phyloP scores from a whole-genome alignment of 371 early-diverging fungal species.

The Chytridiales sp. region DNA sequence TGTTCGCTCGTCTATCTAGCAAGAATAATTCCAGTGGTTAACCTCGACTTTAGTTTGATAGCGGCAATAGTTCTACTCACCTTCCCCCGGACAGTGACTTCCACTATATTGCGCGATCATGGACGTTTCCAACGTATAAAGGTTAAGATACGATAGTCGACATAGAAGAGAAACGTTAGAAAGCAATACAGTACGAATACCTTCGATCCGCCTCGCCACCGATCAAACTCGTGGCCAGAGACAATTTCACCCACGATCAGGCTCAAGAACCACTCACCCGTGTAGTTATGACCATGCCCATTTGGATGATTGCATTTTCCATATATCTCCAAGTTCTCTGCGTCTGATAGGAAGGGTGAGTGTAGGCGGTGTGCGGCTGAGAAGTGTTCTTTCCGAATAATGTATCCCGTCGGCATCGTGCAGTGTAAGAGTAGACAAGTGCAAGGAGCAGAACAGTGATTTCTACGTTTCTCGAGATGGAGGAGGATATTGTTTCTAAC shows the following conservation, averaged over 20 bases:
- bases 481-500: not conserved
- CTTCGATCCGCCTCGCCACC: not conserved
- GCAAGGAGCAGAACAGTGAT: not conserved
- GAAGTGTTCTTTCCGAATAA: conserved; percentile 76
- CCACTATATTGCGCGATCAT: too few relatives aligned
- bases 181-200: not conserved
- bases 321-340: conserved; percentile 70
- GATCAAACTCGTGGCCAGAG: not conserved
- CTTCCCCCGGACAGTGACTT: conserved; percentile 71
- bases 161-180: not conserved
- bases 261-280: conserved; percentile 26
- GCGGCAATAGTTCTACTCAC: too few relatives aligned
- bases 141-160: not conserved
- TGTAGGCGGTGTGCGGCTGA: conserved; percentile 89
- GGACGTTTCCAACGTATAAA: too few relatives aligned
- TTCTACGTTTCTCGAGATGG: not conserved
- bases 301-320: conserved; percentile 87
- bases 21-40: too few relatives aligned
- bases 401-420: conserved; percentile 56
- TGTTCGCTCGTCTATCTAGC: conserved; percentile 63
- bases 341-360: conserved; percentile 64
- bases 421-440: not conserved
- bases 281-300: conserved; percentile 91
- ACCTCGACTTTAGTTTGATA: too few relatives aligned
- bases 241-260: too few relatives aligned